phyloP scores from a whole-genome alignment of 495 filamentous ascomycete species.

The Hypoxylon intermedium region DNA sequence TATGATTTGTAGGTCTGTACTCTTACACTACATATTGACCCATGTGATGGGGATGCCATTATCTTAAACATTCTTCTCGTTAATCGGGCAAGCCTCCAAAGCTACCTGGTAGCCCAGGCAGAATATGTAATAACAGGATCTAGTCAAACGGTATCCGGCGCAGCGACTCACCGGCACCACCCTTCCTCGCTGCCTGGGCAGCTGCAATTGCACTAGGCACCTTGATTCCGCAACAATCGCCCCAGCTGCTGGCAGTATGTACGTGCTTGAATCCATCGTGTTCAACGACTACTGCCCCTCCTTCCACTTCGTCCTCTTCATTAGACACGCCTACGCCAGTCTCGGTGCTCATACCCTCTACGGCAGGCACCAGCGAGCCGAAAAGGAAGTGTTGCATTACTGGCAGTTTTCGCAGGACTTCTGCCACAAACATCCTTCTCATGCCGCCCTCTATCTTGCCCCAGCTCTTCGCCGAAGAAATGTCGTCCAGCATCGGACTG shows the following conservation, averaged over 20 bases:
- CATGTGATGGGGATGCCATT: no score
- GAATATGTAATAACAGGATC: background rate
- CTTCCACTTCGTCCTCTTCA: conserved; percentile 59
- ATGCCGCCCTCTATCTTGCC: conserved; percentile 91
- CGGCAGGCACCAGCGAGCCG: conserved; percentile 79
- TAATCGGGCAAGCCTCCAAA: no score
- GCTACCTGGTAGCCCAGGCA: no score
- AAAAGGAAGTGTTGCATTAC: conserved; percentile 99
- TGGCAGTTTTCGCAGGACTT: conserved; percentile 91
- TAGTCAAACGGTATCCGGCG: conserved; percentile 93
- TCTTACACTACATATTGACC: no score
- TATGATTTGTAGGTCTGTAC: no score
- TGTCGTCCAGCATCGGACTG: conserved; percentile 97
- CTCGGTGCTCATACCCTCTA: conserved; percentile 77
- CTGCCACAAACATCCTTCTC: conserved; percentile 92
- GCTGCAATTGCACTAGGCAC: conserved; percentile 93
- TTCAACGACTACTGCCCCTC: conserved; percentile 63
- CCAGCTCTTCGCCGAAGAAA: conserved; percentile 91
- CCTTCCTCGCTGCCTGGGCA: conserved; percentile 83
- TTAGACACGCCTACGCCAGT: conserved; percentile 48
- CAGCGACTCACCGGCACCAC: conserved; percentile 63
- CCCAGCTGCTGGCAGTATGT: conserved; percentile 76
- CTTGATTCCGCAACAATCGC: conserved; percentile 98
- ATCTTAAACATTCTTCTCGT: no score
- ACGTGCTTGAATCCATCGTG: conserved; percentile 70